phyloP scores from a whole-genome alignment of 495 filamentous ascomycete genomes.

The Entonaema liquescens region DNA sequence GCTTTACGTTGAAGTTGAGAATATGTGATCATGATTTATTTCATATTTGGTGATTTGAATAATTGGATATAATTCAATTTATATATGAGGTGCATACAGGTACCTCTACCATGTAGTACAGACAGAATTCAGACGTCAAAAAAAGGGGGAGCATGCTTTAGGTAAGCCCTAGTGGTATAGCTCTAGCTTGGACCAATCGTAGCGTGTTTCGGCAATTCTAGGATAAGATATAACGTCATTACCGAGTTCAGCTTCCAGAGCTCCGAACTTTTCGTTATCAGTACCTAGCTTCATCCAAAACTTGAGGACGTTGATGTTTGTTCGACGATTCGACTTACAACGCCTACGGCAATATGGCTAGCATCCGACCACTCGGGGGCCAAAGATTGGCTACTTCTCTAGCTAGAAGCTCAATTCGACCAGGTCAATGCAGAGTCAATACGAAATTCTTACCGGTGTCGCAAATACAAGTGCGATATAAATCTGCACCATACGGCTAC shows the following conservation, averaged over 20 bases:
- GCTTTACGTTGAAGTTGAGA: neutral
- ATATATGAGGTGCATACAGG: neutral
- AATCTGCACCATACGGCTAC: constrained; percentile 82
- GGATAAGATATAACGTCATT: constrained; percentile 38
- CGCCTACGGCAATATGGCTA: constrained; percentile 28
- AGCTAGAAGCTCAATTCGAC: constrained; percentile 27
- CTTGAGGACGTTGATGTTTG: neutral
- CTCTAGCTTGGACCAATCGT: constrained; percentile 30
- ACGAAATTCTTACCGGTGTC: constrained; percentile 4
- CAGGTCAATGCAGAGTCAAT: constrained; percentile 1
- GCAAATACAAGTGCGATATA: constrained; percentile 40
- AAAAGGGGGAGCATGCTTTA: constrained; percentile 30
- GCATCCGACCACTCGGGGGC: constrained; percentile 32
- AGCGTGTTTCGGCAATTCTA: constrained; percentile 25
- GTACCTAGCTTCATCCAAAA: neutral
- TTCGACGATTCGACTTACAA: neutral
- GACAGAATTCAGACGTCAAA: constrained; percentile 1
- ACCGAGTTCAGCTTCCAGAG: constrained; percentile 39
- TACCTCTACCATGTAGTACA: neutral
- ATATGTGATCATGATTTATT: neutral
- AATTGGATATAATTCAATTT: neutral
- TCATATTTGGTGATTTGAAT: constrained; percentile 4
- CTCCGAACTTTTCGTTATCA: constrained; percentile 23
- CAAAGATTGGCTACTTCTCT: constrained; percentile 15
- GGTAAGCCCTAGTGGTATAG: constrained; percentile 17